Conservation (phyloP, 2,329 filamentous ascomycete genomes). For the Nothopassalora personata region DNA sequence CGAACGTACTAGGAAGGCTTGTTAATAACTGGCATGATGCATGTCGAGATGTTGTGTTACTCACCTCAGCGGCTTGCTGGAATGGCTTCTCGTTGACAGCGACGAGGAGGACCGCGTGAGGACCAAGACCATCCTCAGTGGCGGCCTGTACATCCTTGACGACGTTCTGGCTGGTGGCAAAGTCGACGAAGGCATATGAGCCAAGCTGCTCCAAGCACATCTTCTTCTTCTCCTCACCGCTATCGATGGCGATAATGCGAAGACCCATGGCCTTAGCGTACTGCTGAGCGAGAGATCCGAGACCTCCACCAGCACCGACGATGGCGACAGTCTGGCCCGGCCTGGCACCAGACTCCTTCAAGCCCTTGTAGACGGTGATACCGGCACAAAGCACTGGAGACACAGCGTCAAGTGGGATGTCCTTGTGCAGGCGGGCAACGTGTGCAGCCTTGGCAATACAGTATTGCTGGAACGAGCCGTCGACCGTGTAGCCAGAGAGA, state of each 20-base stretch:
- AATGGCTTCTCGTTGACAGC: constrained; percentile 88
- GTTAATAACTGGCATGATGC: constrained; percentile 2
- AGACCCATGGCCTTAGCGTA: constrained; percentile 91
- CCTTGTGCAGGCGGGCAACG: constrained; percentile 74
- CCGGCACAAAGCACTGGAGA: constrained; percentile 72
- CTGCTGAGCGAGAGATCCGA: constrained; percentile 74
- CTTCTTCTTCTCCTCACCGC: constrained; percentile 71
- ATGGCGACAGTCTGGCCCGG: constrained; percentile 77
- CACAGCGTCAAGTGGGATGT: constrained; percentile 68
- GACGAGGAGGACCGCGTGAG: constrained; percentile 80
- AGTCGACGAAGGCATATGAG: constrained; percentile 72
- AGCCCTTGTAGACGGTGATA: constrained; percentile 84
- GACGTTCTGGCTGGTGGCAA: constrained; percentile 66
- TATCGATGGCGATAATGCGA: constrained; percentile 73
- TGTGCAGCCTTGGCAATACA: constrained; percentile 80
- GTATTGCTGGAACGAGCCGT: constrained; percentile 92
- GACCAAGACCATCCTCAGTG: constrained; percentile 74
- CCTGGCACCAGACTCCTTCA: constrained; percentile 72
- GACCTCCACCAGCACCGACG: constrained; percentile 78
- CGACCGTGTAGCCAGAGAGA: constrained; percentile 86
- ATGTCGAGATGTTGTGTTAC: constrained; percentile 6
- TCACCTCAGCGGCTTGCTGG: constrained; percentile 73
- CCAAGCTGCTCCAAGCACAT: constrained; percentile 65
- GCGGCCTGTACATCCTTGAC: constrained; percentile 78
- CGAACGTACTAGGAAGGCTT: constrained; percentile 63